Conservation (phyloP, 805 yeast species). For the Groenewaldozyma salmanticensis region DNA sequence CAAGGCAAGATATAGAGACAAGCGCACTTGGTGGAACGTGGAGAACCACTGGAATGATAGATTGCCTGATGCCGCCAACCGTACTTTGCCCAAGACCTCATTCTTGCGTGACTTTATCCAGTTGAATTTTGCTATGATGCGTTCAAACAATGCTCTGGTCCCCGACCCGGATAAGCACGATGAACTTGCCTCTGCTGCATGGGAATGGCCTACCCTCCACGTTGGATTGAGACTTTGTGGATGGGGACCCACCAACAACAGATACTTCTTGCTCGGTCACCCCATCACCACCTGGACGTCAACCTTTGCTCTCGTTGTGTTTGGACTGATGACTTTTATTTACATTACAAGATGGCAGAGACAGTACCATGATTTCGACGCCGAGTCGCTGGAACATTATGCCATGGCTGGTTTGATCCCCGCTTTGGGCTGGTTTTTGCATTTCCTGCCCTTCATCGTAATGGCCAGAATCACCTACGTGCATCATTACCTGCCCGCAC, state of each 20-base stretch:
- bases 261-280: slow-evolving; percentile 60
- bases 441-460: slow-evolving; percentile 75
- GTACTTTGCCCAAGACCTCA: slow-evolving; percentile 37
- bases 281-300: slow-evolving; percentile 59
- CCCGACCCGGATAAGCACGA: slow-evolving; percentile 68
- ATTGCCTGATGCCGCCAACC: slow-evolving; percentile 31
- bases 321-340: slow-evolving; percentile 30
- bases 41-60: slow-evolving; percentile 55
- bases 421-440: slow-evolving; percentile 82
- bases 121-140: slow-evolving; percentile 72
- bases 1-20: slow-evolving; percentile 41
- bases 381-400: slow-evolving; percentile 31
- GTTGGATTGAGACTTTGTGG: slow-evolving; percentile 70
- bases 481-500: slow-evolving; percentile 93
- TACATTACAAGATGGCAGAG: slow-evolving; percentile 58
- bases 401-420: slow-evolving; percentile 71
- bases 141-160: slow-evolving; percentile 70
- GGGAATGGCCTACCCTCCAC: slow-evolving; percentile 73
- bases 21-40: slow-evolving; percentile 72
- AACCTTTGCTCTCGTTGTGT: slow-evolving; percentile 37
- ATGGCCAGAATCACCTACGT: slow-evolving; percentile 97
- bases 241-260: slow-evolving; percentile 47
- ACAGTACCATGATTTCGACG: slow-evolving; percentile 42
- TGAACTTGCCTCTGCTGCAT: slow-evolving; percentile 61
- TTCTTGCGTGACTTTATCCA: slow-evolving; percentile 63